Evolutionary conservation across 257 asterid genomes (phyloP).

Genomic region (Leptodermis oblonga): DNA sequence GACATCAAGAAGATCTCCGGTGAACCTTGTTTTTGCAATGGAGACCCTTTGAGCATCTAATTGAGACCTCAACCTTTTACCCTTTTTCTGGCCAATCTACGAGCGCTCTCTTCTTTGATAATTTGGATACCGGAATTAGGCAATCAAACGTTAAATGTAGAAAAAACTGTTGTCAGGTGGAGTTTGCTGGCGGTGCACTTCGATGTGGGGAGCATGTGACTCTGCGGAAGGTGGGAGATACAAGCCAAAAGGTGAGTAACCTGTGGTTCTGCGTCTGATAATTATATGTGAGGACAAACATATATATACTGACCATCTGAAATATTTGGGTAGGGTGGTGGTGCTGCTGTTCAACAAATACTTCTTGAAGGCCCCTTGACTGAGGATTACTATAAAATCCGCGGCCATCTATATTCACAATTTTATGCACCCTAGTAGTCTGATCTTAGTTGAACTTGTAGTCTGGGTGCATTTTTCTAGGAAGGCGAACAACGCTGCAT

Average conservation of each 20-base stretch:
- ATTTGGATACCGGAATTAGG: neutral
- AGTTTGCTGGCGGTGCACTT: constrained; percentile 82
- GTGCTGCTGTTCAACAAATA: constrained; percentile 69
- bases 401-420: constrained; percentile 79
- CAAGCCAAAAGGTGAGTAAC: constrained; percentile 75
- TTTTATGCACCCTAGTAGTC: constrained; percentile 61
- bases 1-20: neutral
- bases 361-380: constrained; percentile 95
- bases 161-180: constrained; percentile 47
- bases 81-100: neutral
- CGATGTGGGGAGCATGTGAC: constrained; percentile 94
- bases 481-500: neutral
- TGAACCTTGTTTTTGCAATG: neutral
- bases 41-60: neutral
- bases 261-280: constrained; percentile 11
- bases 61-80: neutral
- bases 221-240: constrained; percentile 90
- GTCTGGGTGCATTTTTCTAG: neutral
- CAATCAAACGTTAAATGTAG: neutral
- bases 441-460: neutral
- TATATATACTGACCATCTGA: neutral
- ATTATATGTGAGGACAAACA: neutral
- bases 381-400: constrained; percentile 78
- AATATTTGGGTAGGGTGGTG: constrained; percentile 59
- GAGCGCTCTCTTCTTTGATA: neutral